Percentiles rank a stretch among this genome's conserved stretches.
phyloP scores from a whole-genome alignment of 2,329 filamentous ascomycete genomes.

The Lasiodiplodia hormozganensis region DNA sequence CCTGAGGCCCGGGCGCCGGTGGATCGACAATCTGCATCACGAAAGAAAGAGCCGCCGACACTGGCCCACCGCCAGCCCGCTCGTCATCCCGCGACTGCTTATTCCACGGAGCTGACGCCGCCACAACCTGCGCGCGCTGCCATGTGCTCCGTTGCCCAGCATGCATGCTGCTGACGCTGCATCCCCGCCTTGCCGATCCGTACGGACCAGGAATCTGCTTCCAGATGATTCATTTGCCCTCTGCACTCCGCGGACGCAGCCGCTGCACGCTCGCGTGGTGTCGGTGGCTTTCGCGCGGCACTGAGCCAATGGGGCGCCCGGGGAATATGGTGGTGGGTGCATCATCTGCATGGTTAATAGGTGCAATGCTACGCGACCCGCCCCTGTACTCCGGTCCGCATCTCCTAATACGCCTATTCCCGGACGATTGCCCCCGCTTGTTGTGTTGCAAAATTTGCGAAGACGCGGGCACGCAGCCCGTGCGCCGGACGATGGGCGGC shows the following conservation, averaged over 20 bases:
- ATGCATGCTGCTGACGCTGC: slow-evolving; percentile 16
- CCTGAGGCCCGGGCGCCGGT: background rate
- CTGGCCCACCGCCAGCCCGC: background rate
- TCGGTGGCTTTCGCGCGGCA: background rate
- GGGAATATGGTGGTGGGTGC: background rate
- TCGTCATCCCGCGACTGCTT: background rate
- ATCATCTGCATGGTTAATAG: background rate
- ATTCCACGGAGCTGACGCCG: slow-evolving; percentile 15
- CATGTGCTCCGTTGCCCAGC: background rate
- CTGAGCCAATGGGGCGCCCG: background rate
- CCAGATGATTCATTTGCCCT: background rate
- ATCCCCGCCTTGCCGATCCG: background rate
- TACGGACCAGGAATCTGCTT: background rate
- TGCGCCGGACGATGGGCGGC: slow-evolving; percentile 12
- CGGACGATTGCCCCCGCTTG: background rate
- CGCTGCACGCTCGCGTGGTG: background rate
- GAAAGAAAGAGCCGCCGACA: slow-evolving; percentile 5
- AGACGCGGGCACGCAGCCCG: background rate
- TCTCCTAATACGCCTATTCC: background rate
- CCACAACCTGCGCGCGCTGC: background rate
- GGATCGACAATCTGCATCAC: background rate
- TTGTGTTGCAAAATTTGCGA: background rate
- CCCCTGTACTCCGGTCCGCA: background rate
- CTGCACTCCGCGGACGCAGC: background rate
- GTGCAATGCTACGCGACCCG: background rate